Evolutionary conservation across 768 basidiomycete species (phyloP), one percentile per base, ranked within the genome.

Genomic region (Lactarius tabidus): DNA sequence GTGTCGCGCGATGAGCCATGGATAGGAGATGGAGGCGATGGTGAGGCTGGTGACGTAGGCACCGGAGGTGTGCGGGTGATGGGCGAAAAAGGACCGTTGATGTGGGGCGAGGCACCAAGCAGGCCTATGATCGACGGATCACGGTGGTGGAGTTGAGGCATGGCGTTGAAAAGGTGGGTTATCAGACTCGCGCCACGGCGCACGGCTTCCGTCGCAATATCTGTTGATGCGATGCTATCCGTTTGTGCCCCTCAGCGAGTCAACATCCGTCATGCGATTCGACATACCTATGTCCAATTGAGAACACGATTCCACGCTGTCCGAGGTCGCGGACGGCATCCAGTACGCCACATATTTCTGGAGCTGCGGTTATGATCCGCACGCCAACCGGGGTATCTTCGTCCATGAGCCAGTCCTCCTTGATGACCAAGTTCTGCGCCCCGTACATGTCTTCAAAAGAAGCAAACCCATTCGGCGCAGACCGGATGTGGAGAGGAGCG

Each of bases 91-190:
- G 75, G 75, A 6, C 80, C 78, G 28, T 80, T 80, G 41, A 85
- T 75, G 71, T 85, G 82, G 1, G 88, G 89, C 17, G 88, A 88
- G 45, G 91, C 84, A 31, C 92, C 92, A 59, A 96, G 77, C 9
- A 95, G 81, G 31, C 94, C 94, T 62, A 95, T 93, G 71, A 95
- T 92, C 14, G 91, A 91, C 14, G 94, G 93, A 73, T 95, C 93
- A 38, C 94, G 84, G 73, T 96, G 93, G 73, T 95, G 90, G 43
- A 92, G 75, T 70, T 90, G 90, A 17, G 90, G 90, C 93, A 94
- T 94, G 8, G 93, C 91, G 69, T 96, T 96, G 85, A 93, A 95
- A 29, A 95, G 79, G 75, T 95, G 94, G 0, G 94, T 95, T 69
- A 95, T 91, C 63, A 93, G 84, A n/a, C 85, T 81, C 7, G 92